phyloP scores from a whole-genome alignment of 176 grass and related monocot genomes.

The Avena atlantica region DNA sequence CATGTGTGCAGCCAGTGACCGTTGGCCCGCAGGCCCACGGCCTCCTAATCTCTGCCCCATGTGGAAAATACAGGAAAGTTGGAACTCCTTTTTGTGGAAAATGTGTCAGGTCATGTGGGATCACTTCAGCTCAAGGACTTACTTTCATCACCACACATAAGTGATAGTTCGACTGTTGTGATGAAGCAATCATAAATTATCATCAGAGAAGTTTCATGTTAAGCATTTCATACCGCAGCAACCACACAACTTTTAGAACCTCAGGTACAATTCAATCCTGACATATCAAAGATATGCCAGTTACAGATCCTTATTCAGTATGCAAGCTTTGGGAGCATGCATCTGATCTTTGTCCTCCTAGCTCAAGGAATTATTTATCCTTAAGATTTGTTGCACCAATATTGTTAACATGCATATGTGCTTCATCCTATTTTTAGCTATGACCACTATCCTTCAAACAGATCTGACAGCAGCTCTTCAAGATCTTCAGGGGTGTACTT shows the following conservation, averaged over 20 bases:
- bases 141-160: background rate
- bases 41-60: background rate
- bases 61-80: background rate
- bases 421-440: background rate
- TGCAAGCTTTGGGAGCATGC: background rate
- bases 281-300: background rate
- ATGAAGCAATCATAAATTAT: no score
- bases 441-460: slow-evolving; percentile 26
- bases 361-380: background rate
- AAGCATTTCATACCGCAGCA: background rate
- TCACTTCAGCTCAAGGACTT: background rate
- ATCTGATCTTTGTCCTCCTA: background rate
- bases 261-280: background rate
- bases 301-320: background rate
- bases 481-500: slow-evolving; percentile 28
- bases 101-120: background rate
- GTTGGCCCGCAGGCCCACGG: background rate
- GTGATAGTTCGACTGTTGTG: background rate
- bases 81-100: background rate
- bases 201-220: background rate
- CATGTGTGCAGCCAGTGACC: background rate
- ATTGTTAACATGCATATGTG: background rate
- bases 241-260: background rate
- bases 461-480: background rate
- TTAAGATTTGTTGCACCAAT: background rate